A percentile compares a stretch with the other conserved stretches of the same genome.
These are phyloP conservation scores for Neurospora sp. DNA, from an alignment of 495 filamentous ascomycete genomes.

Conservation along the genomic window DNA sequence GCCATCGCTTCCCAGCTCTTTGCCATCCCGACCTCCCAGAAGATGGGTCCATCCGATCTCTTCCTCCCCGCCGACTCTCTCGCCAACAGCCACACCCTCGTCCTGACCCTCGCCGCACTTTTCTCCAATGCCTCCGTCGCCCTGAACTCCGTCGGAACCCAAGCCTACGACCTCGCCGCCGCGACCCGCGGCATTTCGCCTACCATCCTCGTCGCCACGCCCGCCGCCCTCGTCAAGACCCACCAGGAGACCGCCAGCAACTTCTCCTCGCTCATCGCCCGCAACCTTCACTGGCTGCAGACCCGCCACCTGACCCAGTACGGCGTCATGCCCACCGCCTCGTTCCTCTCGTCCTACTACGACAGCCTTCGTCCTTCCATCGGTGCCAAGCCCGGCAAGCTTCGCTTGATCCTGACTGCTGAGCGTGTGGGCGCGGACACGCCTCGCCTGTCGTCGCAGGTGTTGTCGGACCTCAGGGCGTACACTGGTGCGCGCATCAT, in stretches of 20 bases:
- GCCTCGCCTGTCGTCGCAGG: conserved; percentile 49
- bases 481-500: conserved; percentile 72
- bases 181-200: conserved; percentile 67
- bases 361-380: conserved; percentile 45
- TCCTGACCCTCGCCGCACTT: conserved; percentile 71
- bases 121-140: conserved; percentile 77
- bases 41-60: conserved; percentile 61
- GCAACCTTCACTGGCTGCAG: conserved; percentile 52
- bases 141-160: conserved; percentile 74
- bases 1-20: conserved; percentile 69
- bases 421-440: conserved; percentile 44
- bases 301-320: conserved; percentile 51
- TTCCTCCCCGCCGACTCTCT: conserved; percentile 85
- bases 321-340: conserved; percentile 63
- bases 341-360: conserved; percentile 53
- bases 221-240: conserved; percentile 57
- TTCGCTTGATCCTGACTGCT: conserved; percentile 63
- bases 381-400: conserved; percentile 57
- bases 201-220: conserved; percentile 72
- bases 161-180: conserved; percentile 55
- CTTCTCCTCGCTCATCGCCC: conserved; percentile 35
- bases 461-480: conserved; percentile 67
- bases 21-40: conserved; percentile 61
- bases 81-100: conserved; percentile 65
- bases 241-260: conserved; percentile 42